A percentile compares a stretch with the other conserved stretches of the same genome.
These are phyloP conservation scores for Reticulascus tulasneorum DNA, from an alignment of 2,329 filamentous ascomycete genomes.

Conservation along the genomic window DNA sequence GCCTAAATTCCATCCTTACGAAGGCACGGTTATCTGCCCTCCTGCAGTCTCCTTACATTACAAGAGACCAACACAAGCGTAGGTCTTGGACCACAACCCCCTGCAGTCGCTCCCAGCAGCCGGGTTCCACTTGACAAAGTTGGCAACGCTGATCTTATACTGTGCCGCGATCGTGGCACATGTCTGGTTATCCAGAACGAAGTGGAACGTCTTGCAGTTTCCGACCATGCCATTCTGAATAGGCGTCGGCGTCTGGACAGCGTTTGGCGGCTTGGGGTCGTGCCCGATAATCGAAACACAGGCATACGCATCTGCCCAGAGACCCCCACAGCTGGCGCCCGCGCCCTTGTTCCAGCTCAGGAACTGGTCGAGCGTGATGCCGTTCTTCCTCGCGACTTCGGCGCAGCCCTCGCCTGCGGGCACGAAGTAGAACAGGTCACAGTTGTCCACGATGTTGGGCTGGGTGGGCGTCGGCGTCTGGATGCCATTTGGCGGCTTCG, in stretches of 20 bases:
- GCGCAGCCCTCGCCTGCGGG: conserved; percentile 16
- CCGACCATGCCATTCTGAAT: conserved; percentile 5
- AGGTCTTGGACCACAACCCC: conserved; percentile 15
- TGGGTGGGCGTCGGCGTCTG: conserved; percentile 9
- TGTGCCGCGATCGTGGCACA: conserved; percentile 16
- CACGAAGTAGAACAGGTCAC: conserved; percentile 11
- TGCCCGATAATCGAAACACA: conserved; percentile 7
- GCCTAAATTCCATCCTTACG: too few species aligned
- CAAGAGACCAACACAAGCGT: conserved; percentile 12
- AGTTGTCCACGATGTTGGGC: conserved; percentile 9
- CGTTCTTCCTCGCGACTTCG: conserved; percentile 16
- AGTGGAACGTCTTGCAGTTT: conserved; percentile 15
- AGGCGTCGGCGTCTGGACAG: conserved; percentile 5
- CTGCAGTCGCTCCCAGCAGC: conserved; percentile 20
- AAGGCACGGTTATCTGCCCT: too few species aligned
- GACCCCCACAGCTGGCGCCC: conserved; percentile 4
- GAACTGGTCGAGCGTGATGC: conserved; percentile 20
- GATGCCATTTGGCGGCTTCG: conserved; percentile 6
- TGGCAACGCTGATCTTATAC: conserved; percentile 16
- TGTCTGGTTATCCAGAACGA: conserved; percentile 13
- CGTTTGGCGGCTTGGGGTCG: conserved; percentile 1
- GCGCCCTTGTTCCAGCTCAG: conserved; percentile 11
- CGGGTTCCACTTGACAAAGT: conserved; percentile 27
- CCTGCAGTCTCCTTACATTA: too few species aligned
- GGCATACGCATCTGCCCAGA: conserved; percentile 7